Base-by-base conservation (phyloP, 2,329 filamentous ascomycete genomes). In the Pseudodiploospora longispora region DNA sequence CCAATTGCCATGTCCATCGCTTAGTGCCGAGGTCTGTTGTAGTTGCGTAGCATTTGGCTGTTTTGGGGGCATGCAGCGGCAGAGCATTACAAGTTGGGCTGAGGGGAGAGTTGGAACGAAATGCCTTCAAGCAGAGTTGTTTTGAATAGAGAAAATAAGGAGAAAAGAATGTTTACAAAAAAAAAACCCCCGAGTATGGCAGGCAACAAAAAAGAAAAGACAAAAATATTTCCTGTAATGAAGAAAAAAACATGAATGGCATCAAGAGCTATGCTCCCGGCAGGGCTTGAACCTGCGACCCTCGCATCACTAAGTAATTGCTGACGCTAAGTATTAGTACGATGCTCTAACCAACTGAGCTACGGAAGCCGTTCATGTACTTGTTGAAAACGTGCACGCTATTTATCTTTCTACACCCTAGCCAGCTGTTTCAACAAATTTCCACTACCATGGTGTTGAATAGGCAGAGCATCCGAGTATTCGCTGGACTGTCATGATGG, bases 301-400 rank as follows among this genome's bases (percentile, higher is more conserved):
- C 50, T 40, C 48, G 46, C 46, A 52, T 52, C 35, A 52, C 50
- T 37, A 52, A 50, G 19, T 5, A 36, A 37, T 44, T 41, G 32
- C 40, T 1, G 27, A 31, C 9, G 40, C 10, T 27, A 36, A 42
- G n/a, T 52, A 52, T 52, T 52, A 52, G 50, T 52, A 48, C 48
- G 48, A 52, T 44, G 50, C 50, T 52, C 50, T 52, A 51, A 51
- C 49, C 49, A 51, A 51, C 50, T 52, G 50, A 52, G 50, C 50
- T 52, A 52, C 46, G 48, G 46, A 44, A 52, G 47, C 50, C 35
- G 28, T n/a, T 39, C 30, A 29, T 34, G 12, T 42, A 31, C 5
- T 32, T 36, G 10, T 34, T 39, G n/a, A 9, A 27, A 28, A 27
- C 6, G 6, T 19, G 9, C 6, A 6, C 36, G 6, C 8, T 19